These are phyloP conservation scores for Polyplosphaeria fusca DNA, from an alignment of 495 filamentous ascomycete species.

Conservation along the genomic window DNA sequence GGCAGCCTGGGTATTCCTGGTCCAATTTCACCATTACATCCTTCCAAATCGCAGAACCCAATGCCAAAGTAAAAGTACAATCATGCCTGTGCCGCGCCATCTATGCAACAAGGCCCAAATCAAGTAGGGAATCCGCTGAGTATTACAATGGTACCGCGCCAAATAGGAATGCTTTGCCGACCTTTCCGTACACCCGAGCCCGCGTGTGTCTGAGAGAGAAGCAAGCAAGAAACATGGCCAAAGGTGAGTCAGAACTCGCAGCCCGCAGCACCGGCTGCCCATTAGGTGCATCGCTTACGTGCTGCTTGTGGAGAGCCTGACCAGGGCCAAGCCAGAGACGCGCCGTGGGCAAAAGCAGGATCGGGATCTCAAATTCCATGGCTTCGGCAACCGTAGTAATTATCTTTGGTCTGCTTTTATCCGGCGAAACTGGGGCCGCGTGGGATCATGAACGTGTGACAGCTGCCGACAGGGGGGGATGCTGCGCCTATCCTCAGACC, in stretches of 20 bases:
- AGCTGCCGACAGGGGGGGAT: conserved; percentile 6
- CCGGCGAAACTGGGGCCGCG: conserved; percentile 14
- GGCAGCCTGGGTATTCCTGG: conserved; percentile 24
- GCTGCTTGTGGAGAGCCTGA: background rate
- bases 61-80: conserved; percentile 9
- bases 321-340: background rate
- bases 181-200: conserved; percentile 32
- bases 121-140: conserved; percentile 26
- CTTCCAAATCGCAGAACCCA: conserved; percentile 11
- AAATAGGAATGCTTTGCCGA: conserved; percentile 11
- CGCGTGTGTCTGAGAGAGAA: conserved; percentile 29
- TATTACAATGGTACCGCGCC: conserved; percentile 28
- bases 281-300: conserved; percentile 6
- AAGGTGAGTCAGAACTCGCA: conserved; percentile 20
- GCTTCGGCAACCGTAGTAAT: conserved; percentile 11
- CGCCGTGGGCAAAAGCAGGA: background rate
- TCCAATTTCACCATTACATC: background rate
- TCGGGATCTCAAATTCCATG: conserved; percentile 6
- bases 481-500: conserved; percentile 6
- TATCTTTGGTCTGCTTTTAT: conserved; percentile 11
- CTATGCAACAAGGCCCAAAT: conserved; percentile 27
- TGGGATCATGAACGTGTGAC: conserved; percentile 12
- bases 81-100: conserved; percentile 27
- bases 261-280: conserved; percentile 9
- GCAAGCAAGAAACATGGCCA: conserved; percentile 8